Evolutionary conservation across 352 stramenopile genomes (phyloP).

Genomic region (Peronospora farinosa): DNA sequence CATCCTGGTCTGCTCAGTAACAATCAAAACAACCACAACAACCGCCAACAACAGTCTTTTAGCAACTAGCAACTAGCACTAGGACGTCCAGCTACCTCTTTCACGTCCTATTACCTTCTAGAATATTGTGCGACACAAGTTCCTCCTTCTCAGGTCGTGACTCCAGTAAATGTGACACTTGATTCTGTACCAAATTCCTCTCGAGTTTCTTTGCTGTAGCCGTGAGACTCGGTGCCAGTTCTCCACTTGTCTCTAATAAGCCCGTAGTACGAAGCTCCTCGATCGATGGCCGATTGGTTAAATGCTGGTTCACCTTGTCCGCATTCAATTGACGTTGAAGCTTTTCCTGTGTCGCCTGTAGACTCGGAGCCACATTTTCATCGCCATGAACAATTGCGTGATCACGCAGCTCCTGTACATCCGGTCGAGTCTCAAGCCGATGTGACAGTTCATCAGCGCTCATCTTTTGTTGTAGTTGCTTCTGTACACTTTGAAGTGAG

Average conservation of each 20-base stretch:
- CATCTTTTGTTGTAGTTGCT: conserved; percentile 68
- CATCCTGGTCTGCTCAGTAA: conserved; percentile 32
- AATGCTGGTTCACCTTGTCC: conserved; percentile 66
- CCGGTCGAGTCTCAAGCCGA: conserved; percentile 55
- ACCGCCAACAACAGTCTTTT: background rate
- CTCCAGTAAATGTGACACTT: conserved; percentile 75
- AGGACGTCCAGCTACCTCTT: no score
- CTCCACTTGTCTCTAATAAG: conserved; percentile 51
- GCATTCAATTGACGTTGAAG: conserved; percentile 68
- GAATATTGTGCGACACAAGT: conserved; percentile 66
- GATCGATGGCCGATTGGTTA: conserved; percentile 63
- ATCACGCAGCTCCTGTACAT: conserved; percentile 70
- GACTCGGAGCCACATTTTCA: conserved; percentile 62
- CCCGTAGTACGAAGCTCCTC: conserved; percentile 51
- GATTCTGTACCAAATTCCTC: conserved; percentile 69
- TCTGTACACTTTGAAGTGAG: conserved; percentile 62
- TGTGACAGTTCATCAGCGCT: conserved; percentile 68
- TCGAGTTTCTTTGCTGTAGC: conserved; percentile 77
- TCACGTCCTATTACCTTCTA: conserved; percentile 34
- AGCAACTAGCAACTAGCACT: no score
- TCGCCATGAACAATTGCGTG: conserved; percentile 54
- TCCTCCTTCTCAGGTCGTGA: conserved; percentile 72
- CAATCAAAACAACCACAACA: conserved; percentile 1
- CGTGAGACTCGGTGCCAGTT: conserved; percentile 56
- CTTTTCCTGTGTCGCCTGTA: conserved; percentile 76